A percentile compares a stretch with the other conserved stretches of the same genome.
phyloP scores from a whole-genome alignment of 257 asterid genomes.

The Fraxinus pennsylvanica region DNA sequence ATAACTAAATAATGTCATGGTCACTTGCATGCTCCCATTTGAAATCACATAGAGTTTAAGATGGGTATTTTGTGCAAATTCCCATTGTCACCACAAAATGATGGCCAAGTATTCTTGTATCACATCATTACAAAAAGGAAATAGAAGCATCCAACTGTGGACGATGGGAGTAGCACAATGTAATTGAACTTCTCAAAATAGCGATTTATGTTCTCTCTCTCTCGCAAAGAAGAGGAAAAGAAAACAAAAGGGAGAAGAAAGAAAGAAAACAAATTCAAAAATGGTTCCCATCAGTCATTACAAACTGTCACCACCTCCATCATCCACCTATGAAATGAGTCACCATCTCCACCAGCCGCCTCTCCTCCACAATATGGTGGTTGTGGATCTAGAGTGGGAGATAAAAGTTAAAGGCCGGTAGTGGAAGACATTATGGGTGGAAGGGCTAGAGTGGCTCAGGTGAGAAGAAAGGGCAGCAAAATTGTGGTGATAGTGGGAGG shows the following conservation, averaged over 20 bases:
- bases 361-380: neutral
- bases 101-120: neutral
- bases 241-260: neutral
- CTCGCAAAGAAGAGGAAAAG: too few species aligned
- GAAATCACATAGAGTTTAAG: neutral
- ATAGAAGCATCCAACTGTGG: neutral
- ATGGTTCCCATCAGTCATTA: neutral
- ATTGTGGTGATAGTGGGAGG: neutral
- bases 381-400: too few species aligned
- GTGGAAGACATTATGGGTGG: neutral
- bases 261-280: neutral
- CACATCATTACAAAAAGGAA: neutral
- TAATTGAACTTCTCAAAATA: neutral
- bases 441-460: neutral
- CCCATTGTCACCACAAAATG: neutral
- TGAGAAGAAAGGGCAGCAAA: neutral
- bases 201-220: neutral
- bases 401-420: neutral
- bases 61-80: neutral
- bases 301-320: too few species aligned
- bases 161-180: neutral
- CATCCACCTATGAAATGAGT: too few species aligned
- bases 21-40: neutral
- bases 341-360: neutral
- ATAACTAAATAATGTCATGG: neutral